Conservation (phyloP, 345 rosid genomes). For the Anastatica hierochuntica region DNA sequence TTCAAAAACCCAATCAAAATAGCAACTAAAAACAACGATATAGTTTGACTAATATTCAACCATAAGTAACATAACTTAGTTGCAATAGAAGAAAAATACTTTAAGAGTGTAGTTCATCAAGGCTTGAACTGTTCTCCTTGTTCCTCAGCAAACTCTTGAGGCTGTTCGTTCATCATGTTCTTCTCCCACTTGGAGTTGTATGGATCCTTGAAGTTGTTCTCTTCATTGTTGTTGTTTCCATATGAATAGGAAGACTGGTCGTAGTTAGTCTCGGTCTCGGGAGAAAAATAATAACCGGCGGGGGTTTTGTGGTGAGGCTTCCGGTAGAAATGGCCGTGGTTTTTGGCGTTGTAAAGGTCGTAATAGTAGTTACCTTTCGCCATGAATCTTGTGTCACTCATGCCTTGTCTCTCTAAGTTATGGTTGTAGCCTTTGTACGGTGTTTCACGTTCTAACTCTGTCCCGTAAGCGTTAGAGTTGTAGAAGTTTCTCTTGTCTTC, state of each 20-base stretch:
- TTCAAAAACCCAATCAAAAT: constrained; percentile 13
- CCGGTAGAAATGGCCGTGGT: constrained; percentile 23
- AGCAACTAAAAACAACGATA: constrained; percentile 12
- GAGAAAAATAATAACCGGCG: constrained; percentile 20
- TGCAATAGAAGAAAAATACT: constrained; percentile 9
- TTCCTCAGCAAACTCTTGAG: constrained; percentile 23
- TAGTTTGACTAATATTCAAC: constrained; percentile 25
- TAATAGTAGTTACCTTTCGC: constrained; percentile 33
- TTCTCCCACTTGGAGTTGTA: constrained; percentile 29
- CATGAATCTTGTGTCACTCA: constrained; percentile 43
- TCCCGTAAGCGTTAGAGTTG: constrained; percentile 25
- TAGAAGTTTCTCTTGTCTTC: constrained; percentile 14
- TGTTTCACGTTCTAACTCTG: constrained; percentile 23
- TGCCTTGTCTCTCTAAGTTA: constrained; percentile 30
- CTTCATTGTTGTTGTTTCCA: constrained; percentile 13
- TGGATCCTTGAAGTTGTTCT: constrained; percentile 14
- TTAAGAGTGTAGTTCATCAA: constrained; percentile 20
- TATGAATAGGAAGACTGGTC: constrained; percentile 16
- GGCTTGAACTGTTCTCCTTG: constrained; percentile 23
- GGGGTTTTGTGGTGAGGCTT: constrained; percentile 16
- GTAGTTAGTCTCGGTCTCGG: constrained; percentile 12
- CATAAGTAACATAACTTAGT: constrained; percentile 23
- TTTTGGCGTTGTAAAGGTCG: constrained; percentile 25
- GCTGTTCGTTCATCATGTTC: constrained; percentile 10
- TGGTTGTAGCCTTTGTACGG: constrained; percentile 26